Base-by-base conservation (phyloP, 2,329 filamentous ascomycete species). In the Alternaria gansuensis region DNA sequence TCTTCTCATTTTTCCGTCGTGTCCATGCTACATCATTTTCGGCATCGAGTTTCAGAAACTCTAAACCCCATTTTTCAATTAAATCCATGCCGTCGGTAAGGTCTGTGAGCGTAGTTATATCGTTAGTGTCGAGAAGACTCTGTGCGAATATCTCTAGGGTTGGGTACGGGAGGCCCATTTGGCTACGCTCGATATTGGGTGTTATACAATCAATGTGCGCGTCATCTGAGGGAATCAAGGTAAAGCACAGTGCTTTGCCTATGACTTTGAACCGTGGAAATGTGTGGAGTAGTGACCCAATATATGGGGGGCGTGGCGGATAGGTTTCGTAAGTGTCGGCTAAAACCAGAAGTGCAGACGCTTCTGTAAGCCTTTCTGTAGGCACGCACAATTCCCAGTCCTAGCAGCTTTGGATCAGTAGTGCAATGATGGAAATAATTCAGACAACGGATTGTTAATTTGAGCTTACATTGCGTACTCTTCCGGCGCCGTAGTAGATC, bases 361-460 rank as follows among this genome's bases (percentile, higher is more conserved):
- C 37, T 2, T 40, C 37, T 40, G 3, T 0, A 2, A 40, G 17
- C 37, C 23, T 3, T 7, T 40, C 17, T 40, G 17, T 40, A 1
- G 37, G 37, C 4, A 40, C 37, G 5, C 37, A 40, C 17, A 21
- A 17, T 4, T 11, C 5, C 37, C 17, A 40, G 37, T 40, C 37
- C 37, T 40, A 40, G 17, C 21, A 10, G 3, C n/a, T 23, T 6
- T 1, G 1, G 4, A n/a, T 39, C 3, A 21, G 36, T 4, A 21
- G 3, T 39, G 0, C 9, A 39, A 39, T 0, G 2, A 23, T 39
- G 3, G 9, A 23, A 3, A 21, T 8, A 21, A 21, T 6, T 0
- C 3, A 13, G 37, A 40, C 0, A 23, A 23, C 5, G 2, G 37
- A 1, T 0, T 5, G 17, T 23, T 11, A 40, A 0, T 23, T 23